Conservation (phyloP, 2,329 filamentous ascomycete species). For the Pseudopyrenochaeta lycopersici region DNA sequence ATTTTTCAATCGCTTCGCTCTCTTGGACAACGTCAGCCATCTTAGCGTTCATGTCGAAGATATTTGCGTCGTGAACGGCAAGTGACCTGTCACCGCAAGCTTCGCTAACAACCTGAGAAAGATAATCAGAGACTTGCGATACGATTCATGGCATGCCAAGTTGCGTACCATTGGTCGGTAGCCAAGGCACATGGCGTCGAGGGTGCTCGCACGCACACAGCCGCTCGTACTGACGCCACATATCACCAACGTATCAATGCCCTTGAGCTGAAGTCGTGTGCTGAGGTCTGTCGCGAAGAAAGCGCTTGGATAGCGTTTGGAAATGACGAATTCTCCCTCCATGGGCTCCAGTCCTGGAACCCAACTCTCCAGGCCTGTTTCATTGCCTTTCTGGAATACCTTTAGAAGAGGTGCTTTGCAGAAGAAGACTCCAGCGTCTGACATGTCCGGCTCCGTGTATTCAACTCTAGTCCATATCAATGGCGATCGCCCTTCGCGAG, state of each 20-base stretch:
- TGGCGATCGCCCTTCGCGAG: slow-evolving; percentile 50
- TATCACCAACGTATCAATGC: slow-evolving; percentile 57
- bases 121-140: slow-evolving; percentile 12
- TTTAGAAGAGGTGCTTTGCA: slow-evolving; percentile 54
- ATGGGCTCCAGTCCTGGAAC: slow-evolving; percentile 52
- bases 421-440: slow-evolving; percentile 57
- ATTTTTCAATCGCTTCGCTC: slow-evolving; percentile 51
- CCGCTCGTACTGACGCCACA: slow-evolving; percentile 60
- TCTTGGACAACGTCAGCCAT: slow-evolving; percentile 58
- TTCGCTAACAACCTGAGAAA: slow-evolving; percentile 50
- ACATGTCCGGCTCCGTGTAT: slow-evolving; percentile 56
- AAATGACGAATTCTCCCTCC: slow-evolving; percentile 46
- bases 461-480: slow-evolving; percentile 57
- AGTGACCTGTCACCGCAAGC: slow-evolving; percentile 58
- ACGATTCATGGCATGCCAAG: slow-evolving; percentile 15
- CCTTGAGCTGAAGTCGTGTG: slow-evolving; percentile 49
- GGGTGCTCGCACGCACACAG: slow-evolving; percentile 56
- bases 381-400: slow-evolving; percentile 54
- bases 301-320: slow-evolving; percentile 56
- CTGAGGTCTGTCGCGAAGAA: slow-evolving; percentile 59
- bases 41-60: slow-evolving; percentile 58
- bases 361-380: slow-evolving; percentile 51
- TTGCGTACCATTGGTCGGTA: slow-evolving; percentile 55
- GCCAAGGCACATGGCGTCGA: slow-evolving; percentile 57
- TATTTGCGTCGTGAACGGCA: slow-evolving; percentile 56